Base-by-base conservation (phyloP, 2,329 filamentous ascomycete species). In the Fusarium longipes region DNA sequence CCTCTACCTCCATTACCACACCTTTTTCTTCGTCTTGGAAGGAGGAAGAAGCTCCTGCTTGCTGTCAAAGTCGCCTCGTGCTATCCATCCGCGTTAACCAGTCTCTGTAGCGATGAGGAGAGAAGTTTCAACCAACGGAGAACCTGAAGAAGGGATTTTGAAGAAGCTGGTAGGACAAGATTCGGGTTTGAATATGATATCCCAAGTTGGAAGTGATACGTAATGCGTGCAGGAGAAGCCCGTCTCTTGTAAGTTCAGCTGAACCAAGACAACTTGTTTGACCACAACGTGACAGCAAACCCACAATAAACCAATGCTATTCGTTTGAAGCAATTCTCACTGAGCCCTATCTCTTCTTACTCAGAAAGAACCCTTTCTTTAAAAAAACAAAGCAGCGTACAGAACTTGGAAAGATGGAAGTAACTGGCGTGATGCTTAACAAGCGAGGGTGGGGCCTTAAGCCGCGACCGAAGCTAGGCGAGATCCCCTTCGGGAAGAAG, bases 1-100 rank as follows among this genome's bases (percentile, higher is more conserved):
- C 47, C 50, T 70, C 71, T 63, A 73, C 63, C 62, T 73, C 71
- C 69, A 73, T 73, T 27, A 63, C 69, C 44, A 73, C 58, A 71
- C 67, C 65, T 67, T 62, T 39, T 62, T 57, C 69, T 70, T 67
- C 67, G 69, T 35, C 39, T 61, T 44, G 62, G 59, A 25, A 58
- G 60, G 58, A 54, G 58, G 55, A 63, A 56, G 57, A 57, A 55
- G 56, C 69, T 71, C 66, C 68, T n/a, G 53, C 48, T 57, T 57
- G 56, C 57, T 50, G 57, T 73, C 57, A 73, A 57, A 67, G 62
- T 30, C 62, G 60, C 45, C 49, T 58, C 36, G 50, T 49, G 55
- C 44, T 61, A 66, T 67, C 71, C 71, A 73, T 73, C 50, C 71
- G 70, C 55, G 52, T 63, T 44, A 53, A 30, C 29, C 40, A 58